Conservation (phyloP, 1,284 basidiomycete species). For the Mrakiaceae sp. region DNA sequence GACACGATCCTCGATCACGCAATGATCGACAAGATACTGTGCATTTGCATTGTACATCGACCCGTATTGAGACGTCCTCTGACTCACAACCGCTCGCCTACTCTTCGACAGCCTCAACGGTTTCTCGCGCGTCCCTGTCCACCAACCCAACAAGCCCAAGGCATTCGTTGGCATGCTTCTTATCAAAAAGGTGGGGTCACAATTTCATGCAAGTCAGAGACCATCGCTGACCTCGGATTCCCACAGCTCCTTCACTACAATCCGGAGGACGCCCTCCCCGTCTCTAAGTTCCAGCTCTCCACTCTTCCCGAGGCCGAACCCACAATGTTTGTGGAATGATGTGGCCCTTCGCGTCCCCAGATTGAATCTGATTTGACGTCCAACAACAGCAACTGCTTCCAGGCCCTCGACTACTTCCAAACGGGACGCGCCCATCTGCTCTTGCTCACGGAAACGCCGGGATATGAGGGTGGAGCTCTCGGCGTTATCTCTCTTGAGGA, state of each 20-base stretch:
- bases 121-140: conserved; percentile 87
- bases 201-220: conserved; percentile 2
- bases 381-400: conserved; percentile 22
- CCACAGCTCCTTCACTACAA: conserved; percentile 76
- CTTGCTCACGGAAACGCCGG: conserved; percentile 72
- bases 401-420: conserved; percentile 56
- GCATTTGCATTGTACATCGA: not conserved
- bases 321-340: conserved; percentile 35
- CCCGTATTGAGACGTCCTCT: not conserved
- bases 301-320: conserved; percentile 85
- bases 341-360: not conserved
- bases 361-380: not conserved
- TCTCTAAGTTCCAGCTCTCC: conserved; percentile 59
- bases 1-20: conserved; percentile 71
- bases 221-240: not conserved
- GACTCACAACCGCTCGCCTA: not conserved
- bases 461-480: conserved; percentile 50
- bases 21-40: conserved; percentile 57
- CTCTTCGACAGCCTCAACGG: conserved; percentile 55
- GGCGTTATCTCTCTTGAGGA: conserved; percentile 26
- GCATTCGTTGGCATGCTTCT: conserved; percentile 81
- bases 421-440: conserved; percentile 89
- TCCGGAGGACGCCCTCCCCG: conserved; percentile 62
- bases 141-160: conserved; percentile 59
- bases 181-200: conserved; percentile 55